phyloP scores from a whole-genome alignment of 306 rosid genomes.

The Heteromeles arbutifolia region DNA sequence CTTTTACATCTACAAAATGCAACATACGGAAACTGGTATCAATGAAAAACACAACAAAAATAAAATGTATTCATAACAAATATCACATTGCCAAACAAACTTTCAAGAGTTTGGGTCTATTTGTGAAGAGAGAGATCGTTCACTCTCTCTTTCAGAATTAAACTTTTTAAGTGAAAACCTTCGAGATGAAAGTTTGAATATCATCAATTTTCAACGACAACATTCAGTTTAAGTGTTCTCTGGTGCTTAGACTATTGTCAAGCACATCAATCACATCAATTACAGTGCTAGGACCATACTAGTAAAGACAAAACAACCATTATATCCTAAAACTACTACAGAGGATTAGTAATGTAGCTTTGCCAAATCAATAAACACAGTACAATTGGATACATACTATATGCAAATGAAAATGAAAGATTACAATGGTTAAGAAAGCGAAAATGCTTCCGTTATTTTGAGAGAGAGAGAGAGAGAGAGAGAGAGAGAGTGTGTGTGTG shows the following conservation, averaged over 20 bases:
- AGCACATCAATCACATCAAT: not conserved
- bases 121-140: not conserved
- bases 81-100: not conserved
- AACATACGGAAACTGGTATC: conserved; percentile 14
- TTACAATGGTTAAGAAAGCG: not conserved
- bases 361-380: not conserved
- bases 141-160: not conserved
- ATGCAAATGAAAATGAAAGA: not conserved
- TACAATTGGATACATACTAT: not conserved
- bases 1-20: conserved; percentile 54
- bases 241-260: not conserved
- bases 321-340: no score
- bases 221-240: not conserved
- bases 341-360: no score
- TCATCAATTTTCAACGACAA: not conserved
- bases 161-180: not conserved
- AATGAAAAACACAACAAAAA: not conserved
- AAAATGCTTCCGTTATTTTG: not conserved
- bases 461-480: not conserved
- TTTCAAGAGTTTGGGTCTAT: not conserved
- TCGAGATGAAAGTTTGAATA: not conserved
- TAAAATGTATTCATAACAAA: not conserved
- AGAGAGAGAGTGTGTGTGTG: no score
- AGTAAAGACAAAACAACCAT: not conserved
- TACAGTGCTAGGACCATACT: not conserved